Conservation (phyloP, 169 alveolate species). For the Plasmodium relictum region DNA sequence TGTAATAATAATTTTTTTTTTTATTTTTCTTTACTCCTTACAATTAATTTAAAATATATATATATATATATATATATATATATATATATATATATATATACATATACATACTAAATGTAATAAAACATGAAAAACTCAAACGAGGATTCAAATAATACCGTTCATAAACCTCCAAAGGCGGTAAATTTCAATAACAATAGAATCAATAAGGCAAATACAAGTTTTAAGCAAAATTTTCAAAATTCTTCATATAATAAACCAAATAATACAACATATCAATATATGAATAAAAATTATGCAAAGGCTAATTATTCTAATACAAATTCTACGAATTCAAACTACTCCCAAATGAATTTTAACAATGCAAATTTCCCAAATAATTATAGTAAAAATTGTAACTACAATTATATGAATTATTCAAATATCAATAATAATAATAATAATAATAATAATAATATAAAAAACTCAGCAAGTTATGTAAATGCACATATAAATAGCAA, state of each 20-base stretch:
- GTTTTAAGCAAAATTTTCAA: conserved; percentile 26
- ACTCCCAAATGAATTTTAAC: neutral
- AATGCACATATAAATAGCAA: too few species aligned
- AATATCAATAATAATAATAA: neutral
- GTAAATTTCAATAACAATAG: conserved; percentile 14
- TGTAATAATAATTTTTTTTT: too few species aligned
- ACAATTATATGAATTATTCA: conserved; percentile 10
- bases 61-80: neutral
- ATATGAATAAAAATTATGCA: neutral
- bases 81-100: neutral
- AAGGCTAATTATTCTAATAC: neutral
- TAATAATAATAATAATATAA: neutral
- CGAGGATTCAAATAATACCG: conserved; percentile 8
- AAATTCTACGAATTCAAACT: neutral
- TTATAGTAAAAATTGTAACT: conserved; percentile 6
- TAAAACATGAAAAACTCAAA: conserved; percentile 7
- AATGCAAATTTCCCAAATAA: conserved; percentile 9
- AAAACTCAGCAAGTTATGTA: neutral
- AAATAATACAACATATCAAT: conserved; percentile 17
- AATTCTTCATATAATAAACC: conserved; percentile 18
- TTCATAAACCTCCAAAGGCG: neutral
- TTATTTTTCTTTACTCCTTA: too few species aligned
- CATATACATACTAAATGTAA: neutral
- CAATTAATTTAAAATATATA: too few species aligned
- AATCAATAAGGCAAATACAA: conserved; percentile 8